Evolutionary conservation across 768 basidiomycete species (phyloP), one percentile per base, ranked within the genome.

Genomic region (Rhodotorula sphaerocarpa): DNA sequence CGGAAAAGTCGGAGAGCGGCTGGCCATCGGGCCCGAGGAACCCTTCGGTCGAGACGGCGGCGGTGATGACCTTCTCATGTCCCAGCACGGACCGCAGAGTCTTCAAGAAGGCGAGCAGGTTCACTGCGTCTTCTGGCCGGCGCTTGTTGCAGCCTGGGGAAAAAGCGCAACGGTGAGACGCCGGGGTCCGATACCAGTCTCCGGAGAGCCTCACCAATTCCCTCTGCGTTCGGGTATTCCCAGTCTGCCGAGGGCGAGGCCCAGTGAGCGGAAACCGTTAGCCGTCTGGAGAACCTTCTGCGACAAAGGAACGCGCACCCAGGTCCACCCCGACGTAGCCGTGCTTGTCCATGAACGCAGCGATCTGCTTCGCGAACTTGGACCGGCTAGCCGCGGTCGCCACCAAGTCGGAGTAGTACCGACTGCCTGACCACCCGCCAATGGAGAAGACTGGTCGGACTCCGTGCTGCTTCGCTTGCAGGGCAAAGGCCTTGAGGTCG

Each of bases 281-380:
- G 41, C 52, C 36, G 33, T 25, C 15, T 16, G 18, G 4, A 7
- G 7, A 41, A n/a, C n/a, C n/a, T n/a, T n/a, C n/a, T n/a, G n/a
- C n/a, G 25, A n/a, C 10, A 21, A 16, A 15, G 45, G 7, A 27
- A 31, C 5, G 10, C 55, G 52, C 64, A 50, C 52, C 73, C 25
- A 96, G 83, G 75, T 96, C 93, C 71, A 96, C 84, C 15, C 93
- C 93, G 70, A 91, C 90, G 18, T 96, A 75, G 21, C 76, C 67
- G 75, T 79, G 87, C 48, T 75, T 54, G 7, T 75, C 65, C 75
- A 87, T 89, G 12, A 79, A 63, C 6, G 66, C 66, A 44, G 80
- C 67, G 64, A 95, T 86, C 70, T 84, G 87, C 27, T 73, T 67
- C 47, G 79, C 83, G 61, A 95, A 86, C 0, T 69, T 76, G 43